A percentile compares a stretch with the other conserved stretches of the same genome.
Conservation (phyloP, 352 stramenopile species). For the Pythium biforme region DNA sequence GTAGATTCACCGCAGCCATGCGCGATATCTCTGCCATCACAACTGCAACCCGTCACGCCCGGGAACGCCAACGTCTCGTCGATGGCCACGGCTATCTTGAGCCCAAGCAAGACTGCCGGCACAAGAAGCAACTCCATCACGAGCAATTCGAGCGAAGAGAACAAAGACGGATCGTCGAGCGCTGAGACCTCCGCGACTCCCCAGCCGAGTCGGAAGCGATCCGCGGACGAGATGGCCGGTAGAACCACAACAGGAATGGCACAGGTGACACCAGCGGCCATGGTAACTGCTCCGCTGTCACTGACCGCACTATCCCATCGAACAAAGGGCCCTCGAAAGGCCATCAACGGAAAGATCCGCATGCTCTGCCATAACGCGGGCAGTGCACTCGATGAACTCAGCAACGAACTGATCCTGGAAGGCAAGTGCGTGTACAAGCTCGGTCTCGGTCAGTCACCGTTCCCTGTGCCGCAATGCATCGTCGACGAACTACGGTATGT, state of each 20-base stretch:
- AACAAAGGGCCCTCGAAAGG: conserved; percentile 61
- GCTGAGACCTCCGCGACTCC: background rate
- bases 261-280: background rate
- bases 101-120: background rate
- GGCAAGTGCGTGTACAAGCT: conserved; percentile 86
- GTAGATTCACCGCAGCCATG: background rate
- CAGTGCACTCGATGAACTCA: conserved; percentile 81
- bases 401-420: conserved; percentile 80
- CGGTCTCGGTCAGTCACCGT: conserved; percentile 81
- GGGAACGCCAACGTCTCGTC: background rate
- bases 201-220: conserved; percentile 40
- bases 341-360: conserved; percentile 87
- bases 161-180: background rate
- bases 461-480: conserved; percentile 86
- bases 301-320: background rate
- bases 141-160: conserved; percentile 7
- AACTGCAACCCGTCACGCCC: conserved; percentile 7
- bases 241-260: background rate
- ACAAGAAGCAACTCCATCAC: conserved; percentile 10
- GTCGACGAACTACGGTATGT: conserved; percentile 82
- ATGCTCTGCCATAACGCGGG: conserved; percentile 80
- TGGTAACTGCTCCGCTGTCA: conserved; percentile 2
- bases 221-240: conserved; percentile 37
- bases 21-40: background rate
- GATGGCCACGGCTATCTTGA: background rate